phyloP scores from a whole-genome alignment of 768 basidiomycete genomes.

The Podaxis sp. region DNA sequence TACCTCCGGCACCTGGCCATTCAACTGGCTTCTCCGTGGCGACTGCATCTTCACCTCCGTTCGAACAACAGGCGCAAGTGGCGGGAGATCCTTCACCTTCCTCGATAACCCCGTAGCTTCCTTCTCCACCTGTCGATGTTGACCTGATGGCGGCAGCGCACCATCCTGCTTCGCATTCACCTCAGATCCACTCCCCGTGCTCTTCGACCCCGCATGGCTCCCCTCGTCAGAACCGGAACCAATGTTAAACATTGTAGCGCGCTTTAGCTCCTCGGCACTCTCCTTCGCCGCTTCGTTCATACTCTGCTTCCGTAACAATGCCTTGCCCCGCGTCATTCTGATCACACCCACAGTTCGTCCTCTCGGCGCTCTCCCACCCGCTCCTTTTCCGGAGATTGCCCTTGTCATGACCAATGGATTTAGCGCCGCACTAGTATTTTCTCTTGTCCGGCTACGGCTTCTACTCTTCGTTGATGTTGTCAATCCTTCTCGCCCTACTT shows the following conservation, averaged over 20 bases:
- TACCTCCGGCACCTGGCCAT: constrained; percentile 12
- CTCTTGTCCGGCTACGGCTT: constrained; percentile 8
- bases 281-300: constrained; percentile 5
- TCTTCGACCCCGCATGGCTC: constrained; percentile 10
- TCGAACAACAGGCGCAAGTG: background rate
- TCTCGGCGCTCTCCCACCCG: background rate
- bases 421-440: background rate
- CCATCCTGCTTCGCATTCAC: background rate
- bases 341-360: background rate
- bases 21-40: background rate
- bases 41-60: constrained; percentile 12
- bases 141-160: background rate
- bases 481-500: background rate
- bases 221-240: constrained; percentile 8
- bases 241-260: constrained; percentile 5
- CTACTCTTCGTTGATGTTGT: constrained; percentile 10
- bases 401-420: constrained; percentile 7
- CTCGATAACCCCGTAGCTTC: background rate
- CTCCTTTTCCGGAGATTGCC: constrained; percentile 5
- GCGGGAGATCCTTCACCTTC: background rate
- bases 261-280: constrained; percentile 8
- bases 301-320: constrained; percentile 1
- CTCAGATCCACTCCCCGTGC: constrained; percentile 8
- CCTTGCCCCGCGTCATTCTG: constrained; percentile 4
- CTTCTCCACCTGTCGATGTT: background rate